Evolutionary conservation across 495 filamentous ascomycete species (phyloP).

Genomic region (Aspergillus carlsbadensis): DNA sequence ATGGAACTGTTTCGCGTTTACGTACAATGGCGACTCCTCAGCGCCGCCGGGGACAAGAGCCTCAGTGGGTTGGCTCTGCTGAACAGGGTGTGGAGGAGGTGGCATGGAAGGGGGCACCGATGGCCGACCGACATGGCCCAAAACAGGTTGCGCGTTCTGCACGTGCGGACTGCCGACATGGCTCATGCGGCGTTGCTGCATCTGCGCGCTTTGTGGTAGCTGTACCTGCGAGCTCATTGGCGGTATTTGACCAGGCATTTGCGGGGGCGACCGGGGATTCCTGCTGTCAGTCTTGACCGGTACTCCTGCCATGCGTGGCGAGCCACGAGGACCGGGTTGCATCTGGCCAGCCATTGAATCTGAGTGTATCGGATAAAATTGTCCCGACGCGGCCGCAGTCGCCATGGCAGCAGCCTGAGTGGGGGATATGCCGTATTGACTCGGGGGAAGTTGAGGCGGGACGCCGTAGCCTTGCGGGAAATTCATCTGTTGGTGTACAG

Average conservation of each 20-base stretch:
- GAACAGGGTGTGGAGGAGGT: constrained; percentile 49
- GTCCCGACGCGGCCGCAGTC: constrained; percentile 54
- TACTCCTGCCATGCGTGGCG: constrained; percentile 50
- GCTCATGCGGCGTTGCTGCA: constrained; percentile 50
- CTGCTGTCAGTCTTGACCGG: constrained; percentile 52
- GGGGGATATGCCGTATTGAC: constrained; percentile 50
- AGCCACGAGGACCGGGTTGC: constrained; percentile 46
- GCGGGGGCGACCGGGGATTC: constrained; percentile 51
- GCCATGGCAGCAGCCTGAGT: constrained; percentile 57
- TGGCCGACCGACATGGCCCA: constrained; percentile 49
- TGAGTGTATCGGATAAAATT: constrained; percentile 49
- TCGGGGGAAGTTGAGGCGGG: constrained; percentile 46
- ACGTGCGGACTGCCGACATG: constrained; percentile 52
- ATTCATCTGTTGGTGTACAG: constrained; percentile 51
- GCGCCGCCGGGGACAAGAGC: constrained; percentile 73
- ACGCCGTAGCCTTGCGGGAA: constrained; percentile 54
- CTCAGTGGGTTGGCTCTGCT: constrained; percentile 74
- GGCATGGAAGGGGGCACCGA: constrained; percentile 49
- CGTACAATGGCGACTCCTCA: constrained; percentile 94
- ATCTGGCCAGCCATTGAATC: constrained; percentile 50
- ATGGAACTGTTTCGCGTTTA: constrained; percentile 99
- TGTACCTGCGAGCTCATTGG: constrained; percentile 51
- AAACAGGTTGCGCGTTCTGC: constrained; percentile 44
- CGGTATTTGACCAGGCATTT: constrained; percentile 50
- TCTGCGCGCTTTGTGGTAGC: constrained; percentile 43